Base-by-base conservation (phyloP, 768 basidiomycete genomes). In the Multifurca ochricompacta region DNA sequence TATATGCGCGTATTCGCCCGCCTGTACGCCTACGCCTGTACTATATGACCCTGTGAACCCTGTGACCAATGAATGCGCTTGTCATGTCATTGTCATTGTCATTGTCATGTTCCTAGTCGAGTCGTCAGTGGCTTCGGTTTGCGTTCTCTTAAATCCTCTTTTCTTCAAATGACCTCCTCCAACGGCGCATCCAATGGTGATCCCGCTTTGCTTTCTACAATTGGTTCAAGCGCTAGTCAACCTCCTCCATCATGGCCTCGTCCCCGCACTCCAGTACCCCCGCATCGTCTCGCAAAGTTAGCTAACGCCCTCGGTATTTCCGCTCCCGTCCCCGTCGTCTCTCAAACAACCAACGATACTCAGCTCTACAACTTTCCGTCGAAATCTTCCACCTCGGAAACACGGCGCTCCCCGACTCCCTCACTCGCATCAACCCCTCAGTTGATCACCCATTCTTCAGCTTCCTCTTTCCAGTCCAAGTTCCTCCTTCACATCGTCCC, bases 401-500 rank as follows among this genome's bases (percentile, higher is more conserved):
- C 46, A 35, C 46, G 74, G 21, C 64, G 67, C 19, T 71, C 69
- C 25, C 68, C 69, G 3, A 69, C 68, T 0, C 69, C 69, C 9
- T 69, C 76, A 2, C 63, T 73, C 5, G 56, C 66, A 4, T 68
- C 73, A 23, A 67, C 74, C 4, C 73, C 77, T 36, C 69, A 69
- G 27, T 68, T 73, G 27, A 66, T 64, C 36, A 54, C 69, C 3
- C 70, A 69, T 58, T 56, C 64, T 30, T 62, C 71, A 31, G 62
- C 67, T 19, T 55, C 74, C 4, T 67, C 74, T 10, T 62, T 73
- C 2, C 75, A 79, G 3, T 86, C 85, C 48, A 85, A 77, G 60
- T 91, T 79, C 63, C 73, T 94, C 34, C 74, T 94, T 28, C 91
- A 94, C 66, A 82, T 94, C 60, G 76, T 94, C 34, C 92, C 91